Evolutionary conservation across 305 asterid species (phyloP), one percentile per base, ranked within the genome.

Genomic region (Striga hermonthica): DNA sequence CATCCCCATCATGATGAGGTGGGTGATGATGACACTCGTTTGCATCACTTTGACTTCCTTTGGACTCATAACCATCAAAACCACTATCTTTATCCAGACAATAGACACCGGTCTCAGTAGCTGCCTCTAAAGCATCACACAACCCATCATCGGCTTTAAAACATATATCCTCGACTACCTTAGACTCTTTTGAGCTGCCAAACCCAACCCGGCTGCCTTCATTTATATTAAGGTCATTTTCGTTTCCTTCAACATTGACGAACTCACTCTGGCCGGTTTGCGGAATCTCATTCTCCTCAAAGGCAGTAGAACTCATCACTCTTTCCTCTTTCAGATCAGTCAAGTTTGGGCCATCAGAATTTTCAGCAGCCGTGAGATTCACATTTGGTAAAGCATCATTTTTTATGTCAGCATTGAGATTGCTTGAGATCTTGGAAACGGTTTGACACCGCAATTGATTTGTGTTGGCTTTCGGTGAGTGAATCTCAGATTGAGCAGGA

Each of bases 401-500:
- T 13, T 37, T 70, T 1, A 22, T 2, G 31, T 41, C 67, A 64
- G 52, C 56, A 43, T 60, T 48, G 1, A 38, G 22, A 50, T 43
- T 56, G 48, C 13, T 14, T 34, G 72, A 68, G 66, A 60, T 67
- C 58, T 60, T 65, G n/a, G 16, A 43, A 50, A 50, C 38, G 8
- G 35, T 35, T 7, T 5, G 5, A 12, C 48, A 6, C n/a, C 31
- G 31, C 12, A 37, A 58, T 15, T 37, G 45, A 9, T 2, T 12
- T 11, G 35, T 4, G 79, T 58, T 56, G 35, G 71, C 81, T 65
- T 74, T 81, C 71, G 76, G 68, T 35, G 86, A 72, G 64, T 61
- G 70, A 54, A 80, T 78, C 75, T 75, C 86, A 7, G 69, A 64
- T 66, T 79, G 79, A 0, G 78, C 70, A 34, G 70, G 74, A 52